Base-by-base conservation (phyloP, 768 basidiomycete species). In the Gelatoporia subvermispora region DNA sequence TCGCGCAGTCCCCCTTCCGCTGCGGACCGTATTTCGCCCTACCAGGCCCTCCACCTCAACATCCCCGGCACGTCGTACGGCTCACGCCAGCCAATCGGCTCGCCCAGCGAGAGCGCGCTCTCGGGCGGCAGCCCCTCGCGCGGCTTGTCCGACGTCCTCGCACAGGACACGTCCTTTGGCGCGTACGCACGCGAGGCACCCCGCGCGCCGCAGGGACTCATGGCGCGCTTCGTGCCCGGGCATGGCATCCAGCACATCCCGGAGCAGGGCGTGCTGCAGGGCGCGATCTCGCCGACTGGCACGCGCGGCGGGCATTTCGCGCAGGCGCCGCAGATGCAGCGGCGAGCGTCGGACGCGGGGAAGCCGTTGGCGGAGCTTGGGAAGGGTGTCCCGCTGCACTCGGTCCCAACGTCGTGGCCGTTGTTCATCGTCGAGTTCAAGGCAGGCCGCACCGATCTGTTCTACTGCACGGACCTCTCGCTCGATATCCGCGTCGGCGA, bases 351-450 rank as follows among this genome's bases (percentile, higher is more conserved):
- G 5, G 72, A 75, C 43, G 69, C 73, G 2, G 49, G 60, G 0
- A 62, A 63, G 24, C 57, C 55, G 45, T 60, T 79, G 31, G 66
- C 58, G 35, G 79, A 93, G 10, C 82, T 95, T 20, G 94, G 95
- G 43, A 86, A 85, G 60, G 95, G 95, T 31, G 80, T 97, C 0
- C 92, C 93, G 0, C 76, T 97, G 16, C 82, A 85, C 62, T 67
- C 86, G 41, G 84, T 99, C 36, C 85, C 93, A 1, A 65, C 85
- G 11, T 81, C 83, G 31, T 90, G 87, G 73, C 92, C 88, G n/a
- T 77, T 99, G 8, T 97, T 81, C 75, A 94, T 97, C 58, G 88
- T 97, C 58, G 89, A 96, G 66, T 99, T 99, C 77, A 99, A 97
- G 69, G 94, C 94, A 0, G 92, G 93, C 0, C 82, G 95, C 35